phyloP scores from a whole-genome alignment of 1,139 yeast species.

The Sugiyamaella paludigena region DNA sequence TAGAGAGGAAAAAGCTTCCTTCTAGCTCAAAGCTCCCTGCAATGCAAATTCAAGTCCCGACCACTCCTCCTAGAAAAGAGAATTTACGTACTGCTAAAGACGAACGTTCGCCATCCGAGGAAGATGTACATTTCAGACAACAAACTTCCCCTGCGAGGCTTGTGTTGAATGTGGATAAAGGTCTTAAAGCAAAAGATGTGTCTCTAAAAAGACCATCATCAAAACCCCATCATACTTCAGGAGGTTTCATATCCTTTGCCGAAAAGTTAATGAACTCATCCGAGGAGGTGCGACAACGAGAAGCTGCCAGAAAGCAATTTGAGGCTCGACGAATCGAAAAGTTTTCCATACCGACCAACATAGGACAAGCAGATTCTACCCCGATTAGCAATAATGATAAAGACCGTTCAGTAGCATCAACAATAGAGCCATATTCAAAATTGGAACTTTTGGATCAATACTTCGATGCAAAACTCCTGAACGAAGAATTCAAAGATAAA shows the following conservation, averaged over 20 bases:
- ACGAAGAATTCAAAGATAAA: slow-evolving; percentile 23
- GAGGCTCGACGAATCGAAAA: neutral
- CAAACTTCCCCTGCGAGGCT: slow-evolving; percentile 14
- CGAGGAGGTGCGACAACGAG: slow-evolving; percentile 1
- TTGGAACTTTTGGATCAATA: slow-evolving; percentile 19
- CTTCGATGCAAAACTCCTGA: slow-evolving; percentile 15
- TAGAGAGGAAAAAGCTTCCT: neutral
- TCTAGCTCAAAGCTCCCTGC: neutral
- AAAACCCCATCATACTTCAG: neutral
- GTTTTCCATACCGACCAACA: slow-evolving; percentile 4
- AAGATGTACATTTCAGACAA: too few species aligned
- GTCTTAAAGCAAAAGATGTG: slow-evolving; percentile 20
- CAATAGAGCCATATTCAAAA: slow-evolving; percentile 22
- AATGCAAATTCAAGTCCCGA: slow-evolving; percentile 3
- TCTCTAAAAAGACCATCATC: slow-evolving; percentile 14
- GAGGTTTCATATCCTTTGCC: slow-evolving; percentile 3
- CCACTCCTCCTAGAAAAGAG: slow-evolving; percentile 9
- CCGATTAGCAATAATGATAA: neutral
- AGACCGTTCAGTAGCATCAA: neutral
- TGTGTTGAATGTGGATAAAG: slow-evolving; percentile 19
- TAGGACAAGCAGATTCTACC: neutral
- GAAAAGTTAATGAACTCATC: slow-evolving; percentile 2
- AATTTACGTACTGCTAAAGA: too few species aligned
- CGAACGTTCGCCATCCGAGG: neutral
- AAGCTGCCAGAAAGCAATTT: neutral